Conservation (phyloP, 2,329 filamentous ascomycete genomes). For the Apiospora koreana region DNA sequence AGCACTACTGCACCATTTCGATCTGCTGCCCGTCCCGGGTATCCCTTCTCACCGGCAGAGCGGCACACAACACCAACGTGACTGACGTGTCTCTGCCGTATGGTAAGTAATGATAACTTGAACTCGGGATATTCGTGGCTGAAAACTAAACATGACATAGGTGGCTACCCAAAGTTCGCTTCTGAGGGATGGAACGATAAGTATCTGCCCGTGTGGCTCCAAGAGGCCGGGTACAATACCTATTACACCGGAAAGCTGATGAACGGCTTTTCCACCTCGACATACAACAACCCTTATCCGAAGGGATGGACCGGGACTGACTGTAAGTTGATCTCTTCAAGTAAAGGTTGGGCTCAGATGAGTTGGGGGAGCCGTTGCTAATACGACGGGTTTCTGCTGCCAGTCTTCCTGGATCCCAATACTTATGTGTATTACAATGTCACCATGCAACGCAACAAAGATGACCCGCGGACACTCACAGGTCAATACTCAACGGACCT, state of each 20-base stretch:
- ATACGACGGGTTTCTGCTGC: conserved; percentile 35
- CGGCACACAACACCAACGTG: conserved; percentile 65
- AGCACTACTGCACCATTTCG: conserved; percentile 59
- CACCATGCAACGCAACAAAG: conserved; percentile 61
- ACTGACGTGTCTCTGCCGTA: conserved; percentile 53
- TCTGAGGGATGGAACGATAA: conserved; percentile 53
- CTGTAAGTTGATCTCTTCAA: conserved; percentile 35
- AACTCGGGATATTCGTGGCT: background rate
- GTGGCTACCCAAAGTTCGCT: conserved; percentile 56
- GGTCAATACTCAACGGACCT: conserved; percentile 53
- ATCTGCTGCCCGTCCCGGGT: conserved; percentile 61
- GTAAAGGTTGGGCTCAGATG: conserved; percentile 24
- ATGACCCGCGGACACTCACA: conserved; percentile 39
- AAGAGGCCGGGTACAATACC: conserved; percentile 56
- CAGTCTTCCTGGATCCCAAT: conserved; percentile 62
- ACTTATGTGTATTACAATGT: conserved; percentile 71
- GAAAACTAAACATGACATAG: conserved; percentile 24
- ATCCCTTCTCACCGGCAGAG: conserved; percentile 57
- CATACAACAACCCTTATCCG: conserved; percentile 45
- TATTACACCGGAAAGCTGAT: conserved; percentile 61
- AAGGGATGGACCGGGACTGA: conserved; percentile 37
- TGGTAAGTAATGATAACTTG: conserved; percentile 37
- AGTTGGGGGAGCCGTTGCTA: conserved; percentile 29
- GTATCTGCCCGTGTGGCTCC: conserved; percentile 59
- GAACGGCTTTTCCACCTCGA: conserved; percentile 48